These are phyloP conservation scores for Eimeria maxima DNA, from an alignment of 169 alveolate species.

Conservation along the genomic window DNA sequence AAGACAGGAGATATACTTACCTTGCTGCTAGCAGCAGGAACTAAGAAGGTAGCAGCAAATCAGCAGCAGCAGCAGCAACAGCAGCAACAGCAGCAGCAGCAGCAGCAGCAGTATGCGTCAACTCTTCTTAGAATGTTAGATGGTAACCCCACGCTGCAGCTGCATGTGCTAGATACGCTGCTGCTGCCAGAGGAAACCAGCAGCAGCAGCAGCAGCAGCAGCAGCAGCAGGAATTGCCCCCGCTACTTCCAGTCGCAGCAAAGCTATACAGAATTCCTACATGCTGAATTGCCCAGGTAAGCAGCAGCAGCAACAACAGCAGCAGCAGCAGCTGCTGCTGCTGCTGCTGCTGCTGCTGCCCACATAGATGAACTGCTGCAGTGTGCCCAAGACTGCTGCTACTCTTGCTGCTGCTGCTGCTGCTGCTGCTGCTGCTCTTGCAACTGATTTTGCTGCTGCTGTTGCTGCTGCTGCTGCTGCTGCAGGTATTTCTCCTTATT, in stretches of 20 bases:
- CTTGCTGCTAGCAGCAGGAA: conserved; percentile 32
- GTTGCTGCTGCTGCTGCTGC: conserved; percentile 35
- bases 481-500: conserved; percentile 20
- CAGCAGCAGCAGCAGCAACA: too few species aligned
- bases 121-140: conserved; percentile 12
- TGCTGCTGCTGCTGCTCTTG: too few species aligned
- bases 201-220: conserved; percentile 35
- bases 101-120: background rate
- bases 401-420: background rate
- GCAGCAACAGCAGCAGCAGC: too few species aligned
- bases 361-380: background rate
- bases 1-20: background rate
- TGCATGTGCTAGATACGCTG: conserved; percentile 32
- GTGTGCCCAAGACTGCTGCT: background rate
- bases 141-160: conserved; percentile 37
- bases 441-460: conserved; percentile 26
- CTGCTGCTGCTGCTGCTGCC: too few species aligned
- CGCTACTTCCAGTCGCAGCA: conserved; percentile 29
- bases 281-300: background rate
- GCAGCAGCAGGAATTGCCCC: background rate
- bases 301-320: too few species aligned
- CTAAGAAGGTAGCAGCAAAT: background rate
- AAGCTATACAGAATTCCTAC: conserved; percentile 20
- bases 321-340: too few species aligned
- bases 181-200: conserved; percentile 22